These are phyloP conservation scores for Auriscalpium vulgare DNA, from an alignment of 768 basidiomycete genomes.

Conservation along the genomic window DNA sequence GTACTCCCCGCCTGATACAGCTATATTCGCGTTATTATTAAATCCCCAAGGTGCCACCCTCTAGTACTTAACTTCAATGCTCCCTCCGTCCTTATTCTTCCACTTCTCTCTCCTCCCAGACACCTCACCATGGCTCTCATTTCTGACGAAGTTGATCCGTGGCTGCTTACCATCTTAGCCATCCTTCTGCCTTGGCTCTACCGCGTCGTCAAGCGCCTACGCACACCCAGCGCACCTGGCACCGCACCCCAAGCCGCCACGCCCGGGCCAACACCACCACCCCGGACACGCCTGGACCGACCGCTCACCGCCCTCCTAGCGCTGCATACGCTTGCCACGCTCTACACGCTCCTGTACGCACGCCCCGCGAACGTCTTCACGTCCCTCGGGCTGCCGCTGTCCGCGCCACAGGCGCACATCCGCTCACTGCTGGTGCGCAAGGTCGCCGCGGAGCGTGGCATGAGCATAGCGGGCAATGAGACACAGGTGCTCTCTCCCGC, in stretches of 20 bases:
- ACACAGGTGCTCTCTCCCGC: constrained; percentile 1
- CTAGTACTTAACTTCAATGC: too few species aligned
- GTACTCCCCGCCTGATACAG: accelerated
- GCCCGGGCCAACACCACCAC: neutral
- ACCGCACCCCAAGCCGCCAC: neutral
- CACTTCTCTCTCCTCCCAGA: too few species aligned
- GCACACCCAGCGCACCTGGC: neutral
- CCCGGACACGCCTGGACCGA: constrained; percentile 1
- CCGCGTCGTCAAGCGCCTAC: neutral
- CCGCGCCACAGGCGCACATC: constrained; percentile 2
- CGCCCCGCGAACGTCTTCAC: constrained; percentile 14
- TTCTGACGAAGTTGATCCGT: neutral
- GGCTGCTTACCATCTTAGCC: constrained; percentile 3
- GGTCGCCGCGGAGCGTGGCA: neutral
- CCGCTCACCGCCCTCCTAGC: constrained; percentile 3
- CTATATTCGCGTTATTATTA: too few species aligned
- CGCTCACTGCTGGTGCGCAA: constrained; percentile 1
- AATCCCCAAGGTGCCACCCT: too few species aligned
- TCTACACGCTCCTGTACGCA: constrained; percentile 4
- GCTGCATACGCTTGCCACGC: constrained; percentile 9
- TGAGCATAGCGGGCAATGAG: neutral
- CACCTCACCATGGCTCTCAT: neutral
- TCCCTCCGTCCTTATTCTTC: neutral
- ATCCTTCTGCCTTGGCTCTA: constrained; percentile 1
- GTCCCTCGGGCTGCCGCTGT: constrained; percentile 7